Evolutionary conservation across 331 rosid genomes (phyloP).

Genomic region (Quercus lobata): DNA sequence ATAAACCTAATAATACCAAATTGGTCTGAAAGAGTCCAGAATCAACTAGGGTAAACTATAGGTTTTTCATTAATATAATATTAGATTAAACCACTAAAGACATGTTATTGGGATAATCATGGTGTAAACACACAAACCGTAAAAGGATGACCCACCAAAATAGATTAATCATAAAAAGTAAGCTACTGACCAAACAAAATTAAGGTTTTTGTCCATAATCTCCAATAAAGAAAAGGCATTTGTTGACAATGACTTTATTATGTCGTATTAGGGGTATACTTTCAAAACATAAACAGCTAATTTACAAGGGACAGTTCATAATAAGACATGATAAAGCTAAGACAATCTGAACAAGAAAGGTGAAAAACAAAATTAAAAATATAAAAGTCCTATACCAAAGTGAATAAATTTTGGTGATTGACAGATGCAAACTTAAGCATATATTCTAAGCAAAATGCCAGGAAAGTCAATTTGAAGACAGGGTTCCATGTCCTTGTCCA

Average conservation of each 20-base stretch:
- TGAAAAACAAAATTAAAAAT: slow-evolving; percentile 20
- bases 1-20: background rate
- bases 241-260: slow-evolving; percentile 55
- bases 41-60: slow-evolving; percentile 22
- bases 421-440: slow-evolving; percentile 11
- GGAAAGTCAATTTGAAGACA: slow-evolving; percentile 56
- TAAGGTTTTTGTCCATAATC: slow-evolving; percentile 43
- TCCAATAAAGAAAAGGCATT: slow-evolving; percentile 30
- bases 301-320: slow-evolving; percentile 34
- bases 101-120: slow-evolving; percentile 28
- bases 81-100: slow-evolving; percentile 20
- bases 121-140: slow-evolving; percentile 41
- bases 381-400: slow-evolving; percentile 16
- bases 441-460: slow-evolving; percentile 11
- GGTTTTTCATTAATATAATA: background rate
- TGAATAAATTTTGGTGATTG: slow-evolving; percentile 20
- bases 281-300: slow-evolving; percentile 57
- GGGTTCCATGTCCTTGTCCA: slow-evolving; percentile 61
- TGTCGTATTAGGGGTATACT: slow-evolving; percentile 59
- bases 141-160: slow-evolving; percentile 40
- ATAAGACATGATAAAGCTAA: slow-evolving; percentile 44
- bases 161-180: slow-evolving; percentile 22
- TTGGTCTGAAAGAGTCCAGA: slow-evolving; percentile 14
- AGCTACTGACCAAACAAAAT: slow-evolving; percentile 40
- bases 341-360: slow-evolving; percentile 40